phyloP scores from a whole-genome alignment of 768 basidiomycete species.

The Phanerodontia chrysosporium region DNA sequence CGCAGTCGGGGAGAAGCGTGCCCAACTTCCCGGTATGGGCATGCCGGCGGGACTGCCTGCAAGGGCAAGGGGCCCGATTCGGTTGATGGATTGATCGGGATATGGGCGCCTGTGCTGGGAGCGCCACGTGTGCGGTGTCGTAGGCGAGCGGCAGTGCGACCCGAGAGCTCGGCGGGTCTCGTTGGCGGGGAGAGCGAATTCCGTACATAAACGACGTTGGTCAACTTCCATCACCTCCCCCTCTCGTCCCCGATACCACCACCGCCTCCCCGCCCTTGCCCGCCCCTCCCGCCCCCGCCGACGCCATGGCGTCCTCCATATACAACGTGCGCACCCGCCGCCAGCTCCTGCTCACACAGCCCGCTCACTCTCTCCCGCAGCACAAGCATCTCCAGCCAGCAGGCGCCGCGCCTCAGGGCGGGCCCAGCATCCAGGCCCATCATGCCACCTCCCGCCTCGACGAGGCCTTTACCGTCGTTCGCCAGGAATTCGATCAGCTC shows the following conservation, averaged over 20 bases:
- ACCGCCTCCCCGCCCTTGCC: not conserved
- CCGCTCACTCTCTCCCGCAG: slow-evolving; percentile 19
- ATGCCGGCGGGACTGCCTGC: slow-evolving; percentile 17
- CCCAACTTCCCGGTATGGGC: slow-evolving; percentile 9
- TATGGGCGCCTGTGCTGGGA: slow-evolving; percentile 9
- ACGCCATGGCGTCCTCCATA: slow-evolving; percentile 24
- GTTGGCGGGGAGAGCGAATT: slow-evolving; percentile 6
- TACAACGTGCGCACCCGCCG: slow-evolving; percentile 23
- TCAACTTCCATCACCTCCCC: slow-evolving; percentile 7
- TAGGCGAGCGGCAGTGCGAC: slow-evolving; percentile 5
- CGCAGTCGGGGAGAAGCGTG: not conserved
- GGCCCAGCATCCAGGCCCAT: slow-evolving; percentile 18
- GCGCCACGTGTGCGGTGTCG: slow-evolving; percentile 12
- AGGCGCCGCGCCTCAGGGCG: slow-evolving; percentile 32
- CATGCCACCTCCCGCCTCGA: slow-evolving; percentile 46
- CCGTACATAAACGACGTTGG: slow-evolving; percentile 7
- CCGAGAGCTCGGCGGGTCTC: slow-evolving; percentile 6
- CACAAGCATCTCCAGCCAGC: slow-evolving; percentile 40
- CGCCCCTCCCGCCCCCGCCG: slow-evolving; percentile 15
- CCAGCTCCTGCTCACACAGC: not conserved
- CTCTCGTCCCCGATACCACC: not conserved
- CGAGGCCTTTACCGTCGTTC: slow-evolving; percentile 77
- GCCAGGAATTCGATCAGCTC: slow-evolving; percentile 80
- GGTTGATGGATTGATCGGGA: slow-evolving; percentile 14
- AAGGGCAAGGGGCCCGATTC: slow-evolving; percentile 11